A percentile compares a stretch with the other conserved stretches of the same genome.
Conservation (phyloP, 106 monocot genomes). For the Phalaenopsis equestris region DNA sequence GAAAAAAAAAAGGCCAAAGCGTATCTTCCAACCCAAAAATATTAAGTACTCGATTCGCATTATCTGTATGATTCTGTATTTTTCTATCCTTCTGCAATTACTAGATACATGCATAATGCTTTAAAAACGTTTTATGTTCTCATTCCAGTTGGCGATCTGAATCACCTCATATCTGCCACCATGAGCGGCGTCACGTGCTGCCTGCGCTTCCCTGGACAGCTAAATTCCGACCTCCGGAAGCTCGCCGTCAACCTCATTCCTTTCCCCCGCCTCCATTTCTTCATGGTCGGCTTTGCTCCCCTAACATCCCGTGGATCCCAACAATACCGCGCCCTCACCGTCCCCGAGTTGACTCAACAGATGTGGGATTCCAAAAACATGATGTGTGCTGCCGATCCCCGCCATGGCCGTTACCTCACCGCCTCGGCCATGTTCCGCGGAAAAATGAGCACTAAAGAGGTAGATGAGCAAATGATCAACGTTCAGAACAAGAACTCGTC, state of each 20-base stretch:
- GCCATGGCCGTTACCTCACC: conserved; percentile 67
- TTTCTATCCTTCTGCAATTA: neutral
- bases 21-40: too few relatives aligned
- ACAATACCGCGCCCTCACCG: conserved; percentile 15
- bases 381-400: conserved; percentile 77
- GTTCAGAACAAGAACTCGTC: conserved; percentile 86
- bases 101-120: neutral
- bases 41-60: too few relatives aligned
- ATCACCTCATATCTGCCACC: conserved; percentile 24
- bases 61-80: too few relatives aligned
- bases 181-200: conserved; percentile 48
- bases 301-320: conserved; percentile 11
- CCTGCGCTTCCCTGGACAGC: conserved; percentile 30
- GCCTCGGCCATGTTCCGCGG: conserved; percentile 83
- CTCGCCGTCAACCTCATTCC: conserved; percentile 42
- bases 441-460: conserved; percentile 75
- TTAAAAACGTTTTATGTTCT: neutral
- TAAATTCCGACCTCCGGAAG: conserved; percentile 45
- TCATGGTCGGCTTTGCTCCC: conserved; percentile 10
- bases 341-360: conserved; percentile 52
- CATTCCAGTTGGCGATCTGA: conserved; percentile 13
- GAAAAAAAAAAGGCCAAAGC: too few relatives aligned
- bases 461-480: conserved; percentile 78
- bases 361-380: conserved; percentile 89
- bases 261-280: conserved; percentile 17